These are phyloP conservation scores for Ogataea nitratoaversa DNA, from an alignment of 805 yeast species.

Conservation along the genomic window DNA sequence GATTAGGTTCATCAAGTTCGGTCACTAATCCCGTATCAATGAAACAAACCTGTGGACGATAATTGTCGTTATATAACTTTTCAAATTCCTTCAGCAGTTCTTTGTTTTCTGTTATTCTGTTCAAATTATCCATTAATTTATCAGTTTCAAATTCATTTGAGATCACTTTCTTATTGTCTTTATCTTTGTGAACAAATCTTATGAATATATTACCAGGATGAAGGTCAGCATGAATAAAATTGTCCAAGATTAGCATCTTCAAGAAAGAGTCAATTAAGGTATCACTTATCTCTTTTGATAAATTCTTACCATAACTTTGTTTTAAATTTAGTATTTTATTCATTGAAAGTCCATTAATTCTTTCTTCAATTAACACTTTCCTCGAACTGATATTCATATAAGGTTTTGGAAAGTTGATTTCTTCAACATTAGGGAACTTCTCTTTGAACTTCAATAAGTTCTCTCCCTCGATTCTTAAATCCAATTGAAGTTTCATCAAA, in stretches of 20 bases:
- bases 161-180: conserved; percentile 35
- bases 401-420: conserved; percentile 79
- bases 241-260: conserved; percentile 88
- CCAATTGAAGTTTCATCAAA: conserved; percentile 86
- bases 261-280: conserved; percentile 87
- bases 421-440: conserved; percentile 55
- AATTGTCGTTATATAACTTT: conserved; percentile 49
- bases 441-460: conserved; percentile 69
- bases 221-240: conserved; percentile 92
- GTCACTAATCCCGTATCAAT: conserved; percentile 94
- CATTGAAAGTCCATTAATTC: conserved; percentile 80
- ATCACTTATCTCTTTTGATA: conserved; percentile 70
- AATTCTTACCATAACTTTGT: conserved; percentile 37
- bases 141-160: conserved; percentile 46
- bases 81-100: conserved; percentile 38
- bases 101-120: conserved; percentile 30
- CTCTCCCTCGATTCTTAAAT: conserved; percentile 82
- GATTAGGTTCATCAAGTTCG: conserved; percentile 70
- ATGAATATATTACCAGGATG: conserved; percentile 93
- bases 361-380: conserved; percentile 80
- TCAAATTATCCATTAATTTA: conserved; percentile 38
- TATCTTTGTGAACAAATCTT: conserved; percentile 38
- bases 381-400: conserved; percentile 60
- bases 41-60: conserved; percentile 81
- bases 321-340: conserved; percentile 53